Base-by-base conservation (phyloP, 768 basidiomycete species). In the Termitomyces sp. region DNA sequence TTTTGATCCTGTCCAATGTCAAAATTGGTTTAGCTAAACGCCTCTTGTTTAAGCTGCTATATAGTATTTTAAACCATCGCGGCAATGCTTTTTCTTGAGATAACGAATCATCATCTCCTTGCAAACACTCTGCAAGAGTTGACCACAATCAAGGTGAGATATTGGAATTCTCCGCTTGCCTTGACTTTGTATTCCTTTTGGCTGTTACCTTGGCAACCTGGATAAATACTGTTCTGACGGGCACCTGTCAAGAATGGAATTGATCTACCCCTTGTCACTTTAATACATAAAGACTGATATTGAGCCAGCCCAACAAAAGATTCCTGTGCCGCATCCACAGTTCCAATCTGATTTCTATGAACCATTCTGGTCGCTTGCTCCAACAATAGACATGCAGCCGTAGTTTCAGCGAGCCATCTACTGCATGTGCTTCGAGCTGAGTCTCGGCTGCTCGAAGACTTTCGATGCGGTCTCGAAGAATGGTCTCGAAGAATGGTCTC, bases 201-300 rank as follows among this genome's bases (percentile, higher is more conserved):
- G 33, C 33, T 11, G 56, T 57, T 57, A 34, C 56, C 56, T 5
- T 57, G 56, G 42, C 56, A 44, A 57, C 56, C n/a, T 50, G 20
- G 8, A 42, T 12, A 46, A 1, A 18, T n/a, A 4, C 47, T 30
- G 22, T 37, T 30, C 24, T 49, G 37, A 9, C 55, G 27, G 27
- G 37, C 39, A 22, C 4, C 54, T 51, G 51, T 37, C 51, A 52
- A 52, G 36, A 13, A 16, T 20, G n/a, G 12, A 3, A 24, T 37
- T 24, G 51, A 52, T 52, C 22, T 52, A 4, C 27, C 4, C 34
- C 15, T 16, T 20, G 4, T 33, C 33, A 6, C 15, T 22, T 8
- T 7, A 22, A 22, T 34, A 34, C 33, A 50, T 33, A 22, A 41
- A 16, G 15, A 1, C 27, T 27, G 27, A 27, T 27, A 20, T 42